These are phyloP conservation scores for Dioszegia hungarica DNA, from an alignment of 768 basidiomycete genomes.

Conservation along the genomic window DNA sequence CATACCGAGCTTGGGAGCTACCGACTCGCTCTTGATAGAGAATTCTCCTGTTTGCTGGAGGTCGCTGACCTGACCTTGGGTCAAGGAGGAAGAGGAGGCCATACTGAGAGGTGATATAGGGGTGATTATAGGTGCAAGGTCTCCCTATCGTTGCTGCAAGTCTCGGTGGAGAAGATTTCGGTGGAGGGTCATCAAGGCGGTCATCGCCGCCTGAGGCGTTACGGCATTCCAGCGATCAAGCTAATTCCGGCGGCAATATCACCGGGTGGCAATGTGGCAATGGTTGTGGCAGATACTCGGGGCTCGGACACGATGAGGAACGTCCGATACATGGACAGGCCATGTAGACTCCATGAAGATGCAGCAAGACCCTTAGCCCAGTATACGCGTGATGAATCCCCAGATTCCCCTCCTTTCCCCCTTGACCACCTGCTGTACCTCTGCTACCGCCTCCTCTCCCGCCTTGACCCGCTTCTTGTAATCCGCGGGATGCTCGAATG, in stretches of 20 bases:
- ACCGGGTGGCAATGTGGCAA: neutral
- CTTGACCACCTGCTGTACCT: neutral
- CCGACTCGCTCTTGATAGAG: constrained; percentile 49
- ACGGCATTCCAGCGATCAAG: too few relatives aligned
- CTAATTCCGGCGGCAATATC: neutral
- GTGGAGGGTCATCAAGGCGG: neutral
- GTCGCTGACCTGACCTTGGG: constrained; percentile 36
- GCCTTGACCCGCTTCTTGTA: constrained; percentile 63
- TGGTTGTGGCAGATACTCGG: too few relatives aligned
- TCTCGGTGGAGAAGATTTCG: constrained; percentile 6
- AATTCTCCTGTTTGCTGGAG: constrained; percentile 47
- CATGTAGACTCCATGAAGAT: too few relatives aligned
- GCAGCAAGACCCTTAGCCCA: neutral
- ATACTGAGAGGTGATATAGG: constrained; percentile 7
- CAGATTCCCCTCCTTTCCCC: constrained; percentile 3
- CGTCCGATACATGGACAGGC: too few relatives aligned
- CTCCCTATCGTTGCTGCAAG: neutral
- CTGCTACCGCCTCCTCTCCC: constrained; percentile 24
- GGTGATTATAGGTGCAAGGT: neutral
- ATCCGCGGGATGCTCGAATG: constrained; percentile 66
- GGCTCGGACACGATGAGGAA: too few relatives aligned
- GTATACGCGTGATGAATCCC: neutral
- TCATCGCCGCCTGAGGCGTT: neutral
- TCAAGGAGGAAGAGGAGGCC: constrained; percentile 24
- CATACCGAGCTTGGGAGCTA: constrained; percentile 48